Conservation (phyloP, 129 eudicot genomes). For the Flaveria robusta region DNA sequence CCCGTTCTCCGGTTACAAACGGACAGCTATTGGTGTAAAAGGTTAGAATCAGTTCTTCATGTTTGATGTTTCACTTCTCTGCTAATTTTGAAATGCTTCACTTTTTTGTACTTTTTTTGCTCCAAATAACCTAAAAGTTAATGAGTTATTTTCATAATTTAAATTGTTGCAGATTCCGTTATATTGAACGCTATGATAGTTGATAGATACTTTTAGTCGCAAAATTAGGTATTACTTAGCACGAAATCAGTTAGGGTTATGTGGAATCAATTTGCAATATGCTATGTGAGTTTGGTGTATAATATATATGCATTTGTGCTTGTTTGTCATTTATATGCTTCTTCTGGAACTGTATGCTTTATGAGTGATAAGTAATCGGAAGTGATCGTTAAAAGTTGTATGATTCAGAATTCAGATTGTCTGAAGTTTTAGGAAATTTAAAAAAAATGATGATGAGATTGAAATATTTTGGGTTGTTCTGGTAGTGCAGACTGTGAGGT, state of each 20-base stretch:
- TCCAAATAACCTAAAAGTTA: not conserved
- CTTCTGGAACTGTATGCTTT: not conserved
- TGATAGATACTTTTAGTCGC: constrained; percentile 1
- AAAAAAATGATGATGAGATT: too few species aligned
- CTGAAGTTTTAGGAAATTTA: not conserved
- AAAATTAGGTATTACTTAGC: not conserved
- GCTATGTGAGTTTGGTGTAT: not conserved
- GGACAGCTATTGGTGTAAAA: not conserved
- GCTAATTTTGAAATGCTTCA: not conserved
- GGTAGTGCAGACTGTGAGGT: too few species aligned
- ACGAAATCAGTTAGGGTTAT: constrained; percentile 10
- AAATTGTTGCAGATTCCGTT: not conserved
- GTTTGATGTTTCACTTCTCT: not conserved
- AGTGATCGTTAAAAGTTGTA: not conserved
- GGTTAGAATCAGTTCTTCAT: constrained; percentile 28
- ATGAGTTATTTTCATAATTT: not conserved
- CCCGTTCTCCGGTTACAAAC: constrained; percentile 12
- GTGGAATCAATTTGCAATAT: not conserved
- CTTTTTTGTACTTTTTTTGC: too few species aligned
- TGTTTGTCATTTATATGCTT: not conserved
- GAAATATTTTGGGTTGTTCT: too few species aligned
- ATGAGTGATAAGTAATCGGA: not conserved
- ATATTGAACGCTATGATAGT: not conserved
- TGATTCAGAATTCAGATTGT: too few species aligned
- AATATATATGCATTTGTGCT: not conserved